phyloP scores from a whole-genome alignment of 768 basidiomycete species.

The Trichaptum fuscoviolaceum region DNA sequence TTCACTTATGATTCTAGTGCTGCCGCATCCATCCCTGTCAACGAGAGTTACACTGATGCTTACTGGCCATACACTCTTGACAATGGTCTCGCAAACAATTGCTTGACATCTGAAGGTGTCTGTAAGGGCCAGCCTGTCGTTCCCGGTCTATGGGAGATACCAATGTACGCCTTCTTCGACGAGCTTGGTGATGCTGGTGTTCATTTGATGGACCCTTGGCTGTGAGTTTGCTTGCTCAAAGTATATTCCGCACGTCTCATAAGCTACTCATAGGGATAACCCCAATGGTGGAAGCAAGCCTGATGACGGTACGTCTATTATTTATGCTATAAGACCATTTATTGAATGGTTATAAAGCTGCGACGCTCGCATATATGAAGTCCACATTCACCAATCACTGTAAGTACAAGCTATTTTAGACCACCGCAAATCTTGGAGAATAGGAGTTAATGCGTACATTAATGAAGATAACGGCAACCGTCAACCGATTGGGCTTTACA shows the following conservation, averaged over 20 bases:
- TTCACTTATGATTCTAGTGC: constrained; percentile 73
- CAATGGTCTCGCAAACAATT: constrained; percentile 75
- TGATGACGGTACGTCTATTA: constrained; percentile 36
- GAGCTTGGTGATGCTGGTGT: constrained; percentile 43
- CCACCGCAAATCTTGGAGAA: not conserved
- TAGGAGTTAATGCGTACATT: constrained; percentile 2
- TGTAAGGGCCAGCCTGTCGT: constrained; percentile 69
- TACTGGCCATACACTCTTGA: constrained; percentile 85
- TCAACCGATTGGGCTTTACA: constrained; percentile 77
- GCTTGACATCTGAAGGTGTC: constrained; percentile 44
- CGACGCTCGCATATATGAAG: constrained; percentile 69
- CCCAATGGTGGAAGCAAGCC: constrained; percentile 45
- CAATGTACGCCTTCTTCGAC: constrained; percentile 79
- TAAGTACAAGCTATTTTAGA: constrained; percentile 10
- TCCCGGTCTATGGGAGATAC: constrained; percentile 80
- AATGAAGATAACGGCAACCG: constrained; percentile 52
- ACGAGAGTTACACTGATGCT: constrained; percentile 61
- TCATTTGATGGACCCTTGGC: constrained; percentile 83
- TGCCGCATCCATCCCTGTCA: constrained; percentile 58
- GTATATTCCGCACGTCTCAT: not conserved
- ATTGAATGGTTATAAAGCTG: constrained; percentile 18
- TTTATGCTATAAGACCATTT: not conserved
- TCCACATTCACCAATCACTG: constrained; percentile 67
- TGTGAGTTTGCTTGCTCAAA: constrained; percentile 37
- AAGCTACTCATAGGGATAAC: constrained; percentile 33